Evolutionary conservation across 768 basidiomycete genomes (phyloP), one percentile per base, ranked within the genome.

Genomic region (Tulasnella sp.): DNA sequence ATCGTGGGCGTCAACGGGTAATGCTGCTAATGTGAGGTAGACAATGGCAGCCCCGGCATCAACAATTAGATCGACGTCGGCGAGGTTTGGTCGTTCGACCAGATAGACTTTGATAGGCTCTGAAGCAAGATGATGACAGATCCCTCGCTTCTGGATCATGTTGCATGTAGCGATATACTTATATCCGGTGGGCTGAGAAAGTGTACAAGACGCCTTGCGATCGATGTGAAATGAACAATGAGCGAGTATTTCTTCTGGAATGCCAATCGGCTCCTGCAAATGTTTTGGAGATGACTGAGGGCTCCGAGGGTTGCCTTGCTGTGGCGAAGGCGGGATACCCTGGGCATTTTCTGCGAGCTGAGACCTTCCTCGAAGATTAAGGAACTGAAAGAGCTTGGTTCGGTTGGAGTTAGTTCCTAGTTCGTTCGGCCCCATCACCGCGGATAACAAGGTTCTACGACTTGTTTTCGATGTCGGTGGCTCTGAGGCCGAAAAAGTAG

Each of bases 141-240:
- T 86, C 28, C 87, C 88, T 76, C 90, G 92, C 82, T 91, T 92
- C 84, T 94, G 94, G 9, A 95, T 87, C 28, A 94, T 82, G 41
- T 90, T 87, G 81, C 94, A 84, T 41, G 93, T 94, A 22, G 90
- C 90, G 85, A 95, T 87, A 83, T 95, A 95, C 40, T 88, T 89
- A 84, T 94, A 93, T 24, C 83, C 72, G 28, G 83, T 84, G 18
- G 81, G 76, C n/a, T 89, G 87, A 46, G 82, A 80, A 18, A 77
- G 75, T 85, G 86, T 18, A 18, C 64, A 8, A 28, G 64, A 37
- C 34, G 31, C 28, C 14, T 28, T 69, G 11, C 64, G 64, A 69
- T 69, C 31, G 64, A 69, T 69, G 64, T 37, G 31, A 37, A 69
- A 69, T 18, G 64, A 31, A 28, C 64, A 69, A 7, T 69, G 64